These are phyloP conservation scores for Metschnikowia similis DNA, from an alignment of 805 yeast genomes.

Conservation along the genomic window DNA sequence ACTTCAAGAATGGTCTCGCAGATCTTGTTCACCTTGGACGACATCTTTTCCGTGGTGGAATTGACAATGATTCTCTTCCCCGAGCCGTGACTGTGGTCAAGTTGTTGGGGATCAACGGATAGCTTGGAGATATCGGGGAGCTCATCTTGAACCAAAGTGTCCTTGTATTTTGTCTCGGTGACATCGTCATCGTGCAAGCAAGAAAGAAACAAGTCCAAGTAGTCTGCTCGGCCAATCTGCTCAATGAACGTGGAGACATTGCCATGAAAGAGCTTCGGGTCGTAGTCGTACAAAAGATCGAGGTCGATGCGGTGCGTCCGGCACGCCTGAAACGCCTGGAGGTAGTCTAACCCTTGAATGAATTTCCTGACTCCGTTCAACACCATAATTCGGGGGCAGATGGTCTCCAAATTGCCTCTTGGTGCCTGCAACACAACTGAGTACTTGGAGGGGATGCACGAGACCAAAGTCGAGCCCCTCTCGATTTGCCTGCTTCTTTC, in stretches of 20 bases:
- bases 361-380: conserved; percentile 72
- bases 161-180: conserved; percentile 72
- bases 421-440: conserved; percentile 89
- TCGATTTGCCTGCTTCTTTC: conserved; percentile 88
- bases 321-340: conserved; percentile 76
- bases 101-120: conserved; percentile 1
- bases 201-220: conserved; percentile 82
- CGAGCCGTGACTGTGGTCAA: background rate
- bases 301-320: conserved; percentile 88
- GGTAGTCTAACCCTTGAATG: conserved; percentile 55
- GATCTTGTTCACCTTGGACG: conserved; percentile 66
- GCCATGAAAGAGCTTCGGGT: conserved; percentile 60
- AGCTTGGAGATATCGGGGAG: conserved; percentile 5
- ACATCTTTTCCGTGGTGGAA: conserved; percentile 33
- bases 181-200: conserved; percentile 86
- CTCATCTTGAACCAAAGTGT: conserved; percentile 41
- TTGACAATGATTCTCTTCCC: conserved; percentile 35
- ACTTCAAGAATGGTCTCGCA: conserved; percentile 67
- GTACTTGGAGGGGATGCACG: conserved; percentile 76
- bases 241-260: conserved; percentile 65
- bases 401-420: conserved; percentile 92
- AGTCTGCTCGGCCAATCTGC: conserved; percentile 68
- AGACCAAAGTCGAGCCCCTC: conserved; percentile 82
- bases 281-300: conserved; percentile 85
- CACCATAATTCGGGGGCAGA: conserved; percentile 89